Percentiles rank a stretch among this genome's conserved stretches.
These are phyloP conservation scores for Aspergillus hiratsukae DNA, from an alignment of 2,329 filamentous ascomycete genomes.

Conservation along the genomic window DNA sequence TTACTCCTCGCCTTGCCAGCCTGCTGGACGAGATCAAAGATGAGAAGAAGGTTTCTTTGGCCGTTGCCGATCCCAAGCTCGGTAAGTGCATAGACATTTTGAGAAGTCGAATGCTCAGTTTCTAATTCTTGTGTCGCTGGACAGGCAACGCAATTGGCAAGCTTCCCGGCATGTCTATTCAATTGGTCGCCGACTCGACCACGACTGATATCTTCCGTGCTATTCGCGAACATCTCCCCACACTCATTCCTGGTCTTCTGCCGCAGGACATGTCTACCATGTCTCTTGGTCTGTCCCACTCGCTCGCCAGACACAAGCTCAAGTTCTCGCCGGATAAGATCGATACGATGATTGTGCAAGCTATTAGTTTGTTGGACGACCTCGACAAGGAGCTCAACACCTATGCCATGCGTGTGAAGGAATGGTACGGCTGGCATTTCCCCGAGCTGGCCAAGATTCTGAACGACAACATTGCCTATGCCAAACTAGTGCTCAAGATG, in stretches of 20 bases:
- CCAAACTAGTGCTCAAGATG: constrained; percentile 80
- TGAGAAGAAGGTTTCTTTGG: constrained; percentile 94
- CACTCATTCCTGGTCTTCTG: constrained; percentile 82
- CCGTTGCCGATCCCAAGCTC: constrained; percentile 89
- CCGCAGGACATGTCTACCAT: constrained; percentile 88
- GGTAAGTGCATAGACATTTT: constrained; percentile 39
- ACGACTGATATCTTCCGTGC: constrained; percentile 90
- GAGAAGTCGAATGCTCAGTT: background rate
- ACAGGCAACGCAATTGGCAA: constrained; percentile 81
- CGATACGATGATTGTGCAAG: constrained; percentile 98
- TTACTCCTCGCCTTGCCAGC: constrained; percentile 76
- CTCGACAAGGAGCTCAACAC: constrained; percentile 98
- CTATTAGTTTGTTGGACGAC: constrained; percentile 88
- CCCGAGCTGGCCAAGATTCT: constrained; percentile 96
- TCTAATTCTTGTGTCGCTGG: constrained; percentile 12
- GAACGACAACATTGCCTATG: constrained; percentile 94
- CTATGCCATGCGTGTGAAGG: constrained; percentile 98
- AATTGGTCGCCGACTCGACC: constrained; percentile 73
- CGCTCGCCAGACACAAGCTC: constrained; percentile 92
- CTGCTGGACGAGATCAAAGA: constrained; percentile 89
- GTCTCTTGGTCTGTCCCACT: constrained; percentile 93
- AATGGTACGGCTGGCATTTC: constrained; percentile 99
- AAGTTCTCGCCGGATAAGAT: constrained; percentile 99
- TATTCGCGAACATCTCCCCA: constrained; percentile 84
- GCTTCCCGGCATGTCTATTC: constrained; percentile 80